Evolutionary conservation across 345 rosid genomes (phyloP).

Genomic region (Murraya koenigii): DNA sequence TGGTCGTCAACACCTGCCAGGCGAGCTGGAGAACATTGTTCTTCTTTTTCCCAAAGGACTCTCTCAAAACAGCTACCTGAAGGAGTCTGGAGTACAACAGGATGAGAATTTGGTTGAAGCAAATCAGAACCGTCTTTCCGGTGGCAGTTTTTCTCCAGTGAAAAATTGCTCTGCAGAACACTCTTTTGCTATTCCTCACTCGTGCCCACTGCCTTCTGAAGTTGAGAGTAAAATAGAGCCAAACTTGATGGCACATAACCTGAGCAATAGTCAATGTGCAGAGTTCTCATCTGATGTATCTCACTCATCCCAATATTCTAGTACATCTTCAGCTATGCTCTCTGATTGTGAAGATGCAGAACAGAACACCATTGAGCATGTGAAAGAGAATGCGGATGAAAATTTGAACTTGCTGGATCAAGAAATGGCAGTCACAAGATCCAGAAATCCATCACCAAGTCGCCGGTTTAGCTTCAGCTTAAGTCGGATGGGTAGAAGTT

Average conservation of each 20-base stretch:
- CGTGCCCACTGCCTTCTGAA: slow-evolving; percentile 49
- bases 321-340: slow-evolving; percentile 7
- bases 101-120: slow-evolving; percentile 30
- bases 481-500: slow-evolving; percentile 66
- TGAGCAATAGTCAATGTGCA: slow-evolving; percentile 8
- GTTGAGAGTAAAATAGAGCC: slow-evolving; percentile 27
- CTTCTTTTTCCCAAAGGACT: slow-evolving; percentile 45
- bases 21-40: slow-evolving; percentile 38
- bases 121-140: slow-evolving; percentile 27
- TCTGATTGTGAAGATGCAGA: slow-evolving; percentile 24
- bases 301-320: slow-evolving; percentile 10
- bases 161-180: slow-evolving; percentile 26
- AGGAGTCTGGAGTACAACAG: slow-evolving; percentile 21
- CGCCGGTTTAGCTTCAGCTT: slow-evolving; percentile 82
- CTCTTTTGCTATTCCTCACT: slow-evolving; percentile 39
- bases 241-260: slow-evolving; percentile 18
- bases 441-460: slow-evolving; percentile 54
- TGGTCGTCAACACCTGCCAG: slow-evolving; percentile 27
- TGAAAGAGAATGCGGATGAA: slow-evolving; percentile 31
- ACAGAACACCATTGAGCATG: slow-evolving; percentile 13
- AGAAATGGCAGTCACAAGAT: slow-evolving; percentile 40
- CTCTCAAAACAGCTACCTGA: slow-evolving; percentile 19
- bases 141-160: slow-evolving; percentile 26
- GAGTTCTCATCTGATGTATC: slow-evolving; percentile 34
- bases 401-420: slow-evolving; percentile 38